phyloP scores from a whole-genome alignment of 1,284 basidiomycete genomes.

The Singerocomus inundabilis region DNA sequence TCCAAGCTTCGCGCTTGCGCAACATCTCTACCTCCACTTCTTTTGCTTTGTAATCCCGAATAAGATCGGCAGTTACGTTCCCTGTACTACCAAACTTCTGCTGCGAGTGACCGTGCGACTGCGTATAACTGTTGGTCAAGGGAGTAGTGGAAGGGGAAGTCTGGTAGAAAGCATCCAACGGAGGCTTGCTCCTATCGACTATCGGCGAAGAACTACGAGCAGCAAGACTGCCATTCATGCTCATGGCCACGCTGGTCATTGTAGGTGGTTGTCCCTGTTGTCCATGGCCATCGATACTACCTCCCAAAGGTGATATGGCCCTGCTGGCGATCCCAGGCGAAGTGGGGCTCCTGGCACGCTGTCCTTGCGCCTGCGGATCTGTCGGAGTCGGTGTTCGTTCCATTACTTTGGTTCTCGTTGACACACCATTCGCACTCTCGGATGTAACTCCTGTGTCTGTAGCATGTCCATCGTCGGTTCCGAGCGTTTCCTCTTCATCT shows the following conservation, averaged over 20 bases:
- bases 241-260: slow-evolving; percentile 54
- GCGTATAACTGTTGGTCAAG: slow-evolving; percentile 34
- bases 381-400: slow-evolving; percentile 55
- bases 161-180: slow-evolving; percentile 61
- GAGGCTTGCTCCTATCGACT: slow-evolving; percentile 51
- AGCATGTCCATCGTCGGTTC: slow-evolving; percentile 49
- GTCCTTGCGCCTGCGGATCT: slow-evolving; percentile 35
- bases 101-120: slow-evolving; percentile 30
- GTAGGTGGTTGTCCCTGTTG: slow-evolving; percentile 41
- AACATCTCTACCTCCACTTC: slow-evolving; percentile 79
- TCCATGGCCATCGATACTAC: slow-evolving; percentile 38
- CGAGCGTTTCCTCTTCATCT: slow-evolving; percentile 62
- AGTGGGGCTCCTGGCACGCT: slow-evolving; percentile 62
- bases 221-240: slow-evolving; percentile 42
- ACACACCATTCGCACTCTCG: slow-evolving; percentile 17
- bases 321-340: slow-evolving; percentile 44
- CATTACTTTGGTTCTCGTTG: slow-evolving; percentile 36
- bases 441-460: slow-evolving; percentile 45
- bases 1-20: slow-evolving; percentile 82
- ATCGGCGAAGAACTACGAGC: slow-evolving; percentile 66
- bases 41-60: slow-evolving; percentile 76
- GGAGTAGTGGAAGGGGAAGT: slow-evolving; percentile 50
- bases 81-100: slow-evolving; percentile 58
- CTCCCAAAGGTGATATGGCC: slow-evolving; percentile 54
- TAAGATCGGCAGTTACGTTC: slow-evolving; percentile 69